Conservation (phyloP, 1,284 basidiomycete species). For the Apiotrichum siamense region DNA sequence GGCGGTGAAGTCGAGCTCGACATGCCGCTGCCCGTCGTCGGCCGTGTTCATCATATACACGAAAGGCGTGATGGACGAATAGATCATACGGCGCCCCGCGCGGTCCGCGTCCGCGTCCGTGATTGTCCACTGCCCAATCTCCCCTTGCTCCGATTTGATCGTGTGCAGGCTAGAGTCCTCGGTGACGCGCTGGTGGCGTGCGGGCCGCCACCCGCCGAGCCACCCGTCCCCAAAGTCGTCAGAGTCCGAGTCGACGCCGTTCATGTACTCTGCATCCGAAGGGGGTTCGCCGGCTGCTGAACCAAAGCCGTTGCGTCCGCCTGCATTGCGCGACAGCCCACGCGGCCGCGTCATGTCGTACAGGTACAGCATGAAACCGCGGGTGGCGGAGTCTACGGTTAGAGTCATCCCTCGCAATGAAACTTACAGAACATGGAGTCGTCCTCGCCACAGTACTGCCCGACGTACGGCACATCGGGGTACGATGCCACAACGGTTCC, state of each 20-base stretch:
- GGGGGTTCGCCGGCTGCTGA: neutral
- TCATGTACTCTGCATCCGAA: constrained; percentile 2
- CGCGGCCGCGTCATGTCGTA: constrained; percentile 59
- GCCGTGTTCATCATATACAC: constrained; percentile 80
- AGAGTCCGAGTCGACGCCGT: neutral
- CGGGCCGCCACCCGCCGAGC: constrained; percentile 7
- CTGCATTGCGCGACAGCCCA: neutral
- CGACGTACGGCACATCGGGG: constrained; percentile 77
- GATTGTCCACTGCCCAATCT: constrained; percentile 77
- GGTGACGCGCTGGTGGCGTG: constrained; percentile 10
- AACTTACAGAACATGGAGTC: constrained; percentile 32
- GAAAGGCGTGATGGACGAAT: constrained; percentile 74
- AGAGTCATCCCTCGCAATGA: neutral
- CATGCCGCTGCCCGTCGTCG: constrained; percentile 64
- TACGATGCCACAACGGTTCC: constrained; percentile 83
- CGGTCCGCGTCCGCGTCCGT: constrained; percentile 90
- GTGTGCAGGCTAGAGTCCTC: constrained; percentile 62
- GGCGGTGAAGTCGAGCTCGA: constrained; percentile 63
- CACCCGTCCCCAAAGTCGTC: constrained; percentile 43
- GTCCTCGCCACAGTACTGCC: constrained; percentile 67
- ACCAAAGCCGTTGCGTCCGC: neutral
- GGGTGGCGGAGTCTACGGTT: constrained; percentile 45
- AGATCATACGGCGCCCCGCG: constrained; percentile 90
- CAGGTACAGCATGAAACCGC: constrained; percentile 79
- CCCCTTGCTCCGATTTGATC: constrained; percentile 71